These are phyloP conservation scores for Ophiognomonia clavigignenti-juglandacearum DNA, from an alignment of 2,329 filamentous ascomycete genomes.

Conservation along the genomic window DNA sequence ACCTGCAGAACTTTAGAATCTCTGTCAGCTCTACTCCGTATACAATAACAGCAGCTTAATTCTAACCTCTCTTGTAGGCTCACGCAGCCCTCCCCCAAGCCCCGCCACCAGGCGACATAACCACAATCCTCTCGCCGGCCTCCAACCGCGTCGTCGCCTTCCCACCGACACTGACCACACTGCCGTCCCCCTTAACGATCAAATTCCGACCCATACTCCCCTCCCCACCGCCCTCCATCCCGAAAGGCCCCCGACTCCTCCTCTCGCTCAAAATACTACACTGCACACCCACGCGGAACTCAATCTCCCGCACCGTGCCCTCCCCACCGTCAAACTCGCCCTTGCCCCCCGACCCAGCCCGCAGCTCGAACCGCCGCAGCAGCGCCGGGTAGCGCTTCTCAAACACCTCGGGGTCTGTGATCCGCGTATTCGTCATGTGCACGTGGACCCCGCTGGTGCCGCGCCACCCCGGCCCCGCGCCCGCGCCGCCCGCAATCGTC, in stretches of 20 bases:
- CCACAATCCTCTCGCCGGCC: slow-evolving; percentile 55
- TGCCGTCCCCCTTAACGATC: slow-evolving; percentile 46
- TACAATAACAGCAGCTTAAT: no score
- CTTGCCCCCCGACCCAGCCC: slow-evolving; percentile 19
- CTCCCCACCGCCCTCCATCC: slow-evolving; percentile 64
- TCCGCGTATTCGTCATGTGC: slow-evolving; percentile 35
- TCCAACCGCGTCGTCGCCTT: slow-evolving; percentile 59
- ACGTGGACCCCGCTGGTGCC: slow-evolving; percentile 27
- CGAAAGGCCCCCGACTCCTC: slow-evolving; percentile 66
- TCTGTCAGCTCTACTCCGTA: no score
- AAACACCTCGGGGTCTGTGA: slow-evolving; percentile 31
- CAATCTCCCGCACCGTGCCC: slow-evolving; percentile 65
- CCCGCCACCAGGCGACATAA: slow-evolving; percentile 58
- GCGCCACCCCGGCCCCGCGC: slow-evolving; percentile 25
- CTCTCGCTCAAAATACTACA: slow-evolving; percentile 67
- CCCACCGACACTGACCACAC: slow-evolving; percentile 50
- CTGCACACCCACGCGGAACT: slow-evolving; percentile 65
- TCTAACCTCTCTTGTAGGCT: neutral
- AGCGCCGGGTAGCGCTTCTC: slow-evolving; percentile 30
- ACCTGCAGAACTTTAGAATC: no score
- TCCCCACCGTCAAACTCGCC: slow-evolving; percentile 54
- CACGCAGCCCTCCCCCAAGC: slow-evolving; percentile 43
- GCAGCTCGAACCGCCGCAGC: slow-evolving; percentile 27
- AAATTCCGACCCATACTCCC: slow-evolving; percentile 64
- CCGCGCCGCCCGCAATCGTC: slow-evolving; percentile 29